Conservation (phyloP, 2,329 filamentous ascomycete genomes). For the Penicillium vulpinum region DNA sequence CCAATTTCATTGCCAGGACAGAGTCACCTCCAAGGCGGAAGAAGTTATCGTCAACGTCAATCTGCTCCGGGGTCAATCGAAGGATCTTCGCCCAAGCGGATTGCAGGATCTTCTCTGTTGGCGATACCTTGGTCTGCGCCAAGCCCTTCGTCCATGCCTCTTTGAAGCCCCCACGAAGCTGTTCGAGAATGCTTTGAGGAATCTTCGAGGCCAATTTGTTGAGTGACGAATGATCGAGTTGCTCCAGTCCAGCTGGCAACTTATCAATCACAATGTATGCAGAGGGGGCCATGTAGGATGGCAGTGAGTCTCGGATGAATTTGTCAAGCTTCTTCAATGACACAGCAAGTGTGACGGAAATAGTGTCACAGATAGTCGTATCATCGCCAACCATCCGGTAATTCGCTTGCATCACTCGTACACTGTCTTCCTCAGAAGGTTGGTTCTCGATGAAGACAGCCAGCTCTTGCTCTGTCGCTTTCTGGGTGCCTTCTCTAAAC, state of each 20-base stretch:
- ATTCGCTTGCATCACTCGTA: conserved; percentile 29
- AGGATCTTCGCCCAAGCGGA: conserved; percentile 34
- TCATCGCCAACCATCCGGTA: conserved; percentile 21
- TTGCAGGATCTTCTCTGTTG: conserved; percentile 38
- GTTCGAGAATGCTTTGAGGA: conserved; percentile 13
- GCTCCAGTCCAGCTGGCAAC: conserved; percentile 30
- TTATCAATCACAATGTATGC: conserved; percentile 46
- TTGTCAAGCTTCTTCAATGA: conserved; percentile 47
- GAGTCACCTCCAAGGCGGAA: conserved; percentile 63
- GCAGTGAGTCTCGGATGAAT: conserved; percentile 44
- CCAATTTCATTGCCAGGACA: conserved; percentile 59
- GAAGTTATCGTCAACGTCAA: conserved; percentile 59
- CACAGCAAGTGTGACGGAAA: conserved; percentile 34
- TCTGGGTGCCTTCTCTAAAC: conserved; percentile 12
- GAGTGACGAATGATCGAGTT: conserved; percentile 35
- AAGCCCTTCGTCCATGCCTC: conserved; percentile 37
- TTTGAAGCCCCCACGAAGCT: conserved; percentile 22
- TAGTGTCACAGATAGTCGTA: conserved; percentile 19
- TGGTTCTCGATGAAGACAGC: conserved; percentile 38
- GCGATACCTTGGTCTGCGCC: conserved; percentile 33
- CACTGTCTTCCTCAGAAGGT: conserved; percentile 22
- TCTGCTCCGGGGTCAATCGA: conserved; percentile 37
- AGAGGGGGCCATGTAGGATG: conserved; percentile 49
- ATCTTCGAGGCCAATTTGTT: conserved; percentile 33
- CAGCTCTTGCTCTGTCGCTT: conserved; percentile 22